These are phyloP conservation scores for Elymus sibiricus DNA, from an alignment of 176 grass and related monocot species.

Conservation along the genomic window DNA sequence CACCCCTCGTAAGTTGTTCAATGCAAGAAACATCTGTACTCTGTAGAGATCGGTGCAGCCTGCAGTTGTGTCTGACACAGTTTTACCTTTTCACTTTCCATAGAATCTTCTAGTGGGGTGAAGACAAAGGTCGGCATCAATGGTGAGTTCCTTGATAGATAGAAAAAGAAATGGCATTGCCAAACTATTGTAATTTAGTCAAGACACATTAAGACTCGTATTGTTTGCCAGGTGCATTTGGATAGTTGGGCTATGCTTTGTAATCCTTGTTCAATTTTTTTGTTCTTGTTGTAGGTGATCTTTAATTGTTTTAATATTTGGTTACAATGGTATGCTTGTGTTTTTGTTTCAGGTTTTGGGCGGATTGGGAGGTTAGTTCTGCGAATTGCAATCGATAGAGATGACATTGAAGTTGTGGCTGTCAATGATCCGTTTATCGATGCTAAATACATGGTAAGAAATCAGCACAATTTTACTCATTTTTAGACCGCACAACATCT, in stretches of 20 bases:
- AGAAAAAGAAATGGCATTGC: background rate
- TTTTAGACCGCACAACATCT: background rate
- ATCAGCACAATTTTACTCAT: background rate
- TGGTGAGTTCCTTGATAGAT: constrained; percentile 43
- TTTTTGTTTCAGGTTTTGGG: constrained; percentile 66
- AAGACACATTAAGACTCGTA: background rate
- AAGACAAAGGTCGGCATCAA: constrained; percentile 86
- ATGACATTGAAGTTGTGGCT: constrained; percentile 97
- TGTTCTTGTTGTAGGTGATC: background rate
- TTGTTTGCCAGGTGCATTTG: background rate
- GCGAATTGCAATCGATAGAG: constrained; percentile 78
- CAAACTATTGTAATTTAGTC: background rate
- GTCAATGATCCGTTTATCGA: constrained; percentile 98
- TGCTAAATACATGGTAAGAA: constrained; percentile 94
- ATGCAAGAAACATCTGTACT: background rate
- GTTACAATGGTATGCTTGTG: background rate
- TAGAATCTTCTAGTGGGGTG: constrained; percentile 54
- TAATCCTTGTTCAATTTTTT: background rate
- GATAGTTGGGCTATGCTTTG: background rate
- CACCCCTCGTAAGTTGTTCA: constrained; percentile 37
- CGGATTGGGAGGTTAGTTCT: constrained; percentile 90
- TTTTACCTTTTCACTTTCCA: constrained; percentile 2
- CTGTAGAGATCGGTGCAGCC: background rate
- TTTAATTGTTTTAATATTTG: background rate
- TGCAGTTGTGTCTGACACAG: background rate